Evolutionary conservation across 2,329 filamentous ascomycete genomes (phyloP).

Genomic region (Xylariaceae sp.): DNA sequence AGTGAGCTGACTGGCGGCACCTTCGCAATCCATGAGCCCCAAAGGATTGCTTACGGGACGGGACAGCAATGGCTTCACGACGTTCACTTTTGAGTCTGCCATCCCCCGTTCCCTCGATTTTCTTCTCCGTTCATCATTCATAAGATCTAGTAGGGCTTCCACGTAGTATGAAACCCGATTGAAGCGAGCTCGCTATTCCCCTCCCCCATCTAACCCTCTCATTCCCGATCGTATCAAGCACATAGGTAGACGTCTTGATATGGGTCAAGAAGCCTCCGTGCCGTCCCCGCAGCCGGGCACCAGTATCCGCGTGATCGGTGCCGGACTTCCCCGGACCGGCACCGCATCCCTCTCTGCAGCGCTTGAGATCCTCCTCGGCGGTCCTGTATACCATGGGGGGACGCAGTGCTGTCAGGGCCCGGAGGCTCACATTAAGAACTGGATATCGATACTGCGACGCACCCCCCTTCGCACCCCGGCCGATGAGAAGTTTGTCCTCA

Average conservation of each 20-base stretch:
- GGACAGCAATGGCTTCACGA: too few species aligned
- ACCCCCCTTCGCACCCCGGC: conserved; percentile 14
- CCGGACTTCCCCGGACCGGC: conserved; percentile 19
- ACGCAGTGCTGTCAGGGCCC: conserved; percentile 18
- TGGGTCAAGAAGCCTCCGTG: conserved; percentile 21
- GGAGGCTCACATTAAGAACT: conserved; percentile 15
- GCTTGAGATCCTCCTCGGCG: conserved; percentile 20
- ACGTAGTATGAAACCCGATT: too few species aligned
- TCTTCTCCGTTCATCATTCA: too few species aligned
- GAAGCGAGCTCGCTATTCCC: too few species aligned
- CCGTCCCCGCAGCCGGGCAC: conserved; percentile 14
- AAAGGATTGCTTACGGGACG: too few species aligned
- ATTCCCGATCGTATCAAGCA: too few species aligned
- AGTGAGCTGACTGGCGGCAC: too few species aligned
- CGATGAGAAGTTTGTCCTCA: conserved; percentile 10
- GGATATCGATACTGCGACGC: conserved; percentile 15
- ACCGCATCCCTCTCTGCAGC: conserved; percentile 22
- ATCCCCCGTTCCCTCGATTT: too few species aligned
- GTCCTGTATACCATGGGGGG: conserved; percentile 20
- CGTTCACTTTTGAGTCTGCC: too few species aligned
- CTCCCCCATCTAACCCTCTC: too few species aligned
- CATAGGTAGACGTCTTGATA: conserved; percentile 5
- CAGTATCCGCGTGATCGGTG: conserved; percentile 20
- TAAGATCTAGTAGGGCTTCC: too few species aligned
- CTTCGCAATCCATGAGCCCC: too few species aligned